A percentile compares a stretch with the other conserved stretches of the same genome.
phyloP scores from a whole-genome alignment of 768 basidiomycete species.

The Gymnopilus dilepis region DNA sequence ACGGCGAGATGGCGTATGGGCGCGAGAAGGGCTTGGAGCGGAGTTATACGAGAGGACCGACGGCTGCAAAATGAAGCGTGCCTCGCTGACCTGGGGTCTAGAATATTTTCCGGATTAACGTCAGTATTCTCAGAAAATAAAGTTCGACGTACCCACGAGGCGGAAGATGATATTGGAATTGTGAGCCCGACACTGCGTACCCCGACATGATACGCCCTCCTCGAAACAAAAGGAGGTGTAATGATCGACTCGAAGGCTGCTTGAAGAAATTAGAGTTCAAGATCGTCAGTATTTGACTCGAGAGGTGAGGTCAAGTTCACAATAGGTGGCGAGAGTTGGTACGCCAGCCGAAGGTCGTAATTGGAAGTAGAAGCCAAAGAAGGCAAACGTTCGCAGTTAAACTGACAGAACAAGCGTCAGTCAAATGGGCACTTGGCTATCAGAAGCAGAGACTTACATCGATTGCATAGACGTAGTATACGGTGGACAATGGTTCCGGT shows the following conservation, averaged over 20 bases:
- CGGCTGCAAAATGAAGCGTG: neutral
- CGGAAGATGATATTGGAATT: slow-evolving; percentile 11
- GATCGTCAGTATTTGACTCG: neutral
- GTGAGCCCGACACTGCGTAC: slow-evolving; percentile 16
- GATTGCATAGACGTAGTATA: too few species aligned
- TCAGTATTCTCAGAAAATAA: slow-evolving; percentile 11
- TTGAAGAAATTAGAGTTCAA: neutral
- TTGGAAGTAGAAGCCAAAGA: too few species aligned
- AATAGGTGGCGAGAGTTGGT: too few species aligned
- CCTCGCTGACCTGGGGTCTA: slow-evolving; percentile 11
- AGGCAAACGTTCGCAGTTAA: too few species aligned
- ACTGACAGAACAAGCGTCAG: neutral
- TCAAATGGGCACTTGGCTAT: neutral
- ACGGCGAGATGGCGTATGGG: slow-evolving; percentile 7
- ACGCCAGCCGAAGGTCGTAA: too few species aligned
- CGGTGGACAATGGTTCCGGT: too few species aligned
- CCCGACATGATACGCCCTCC: neutral
- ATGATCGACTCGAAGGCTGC: slow-evolving; percentile 5
- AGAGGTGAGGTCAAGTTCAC: too few species aligned
- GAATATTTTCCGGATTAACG: slow-evolving; percentile 7
- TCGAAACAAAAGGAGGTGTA: slow-evolving; percentile 2
- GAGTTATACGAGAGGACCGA: neutral
- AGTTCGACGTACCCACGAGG: slow-evolving; percentile 4
- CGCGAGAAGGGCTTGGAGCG: slow-evolving; percentile 7
- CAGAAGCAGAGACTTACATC: too few species aligned